These are phyloP conservation scores for Cornus suecica DNA, from an alignment of 148 eudicot species.

Conservation along the genomic window DNA sequence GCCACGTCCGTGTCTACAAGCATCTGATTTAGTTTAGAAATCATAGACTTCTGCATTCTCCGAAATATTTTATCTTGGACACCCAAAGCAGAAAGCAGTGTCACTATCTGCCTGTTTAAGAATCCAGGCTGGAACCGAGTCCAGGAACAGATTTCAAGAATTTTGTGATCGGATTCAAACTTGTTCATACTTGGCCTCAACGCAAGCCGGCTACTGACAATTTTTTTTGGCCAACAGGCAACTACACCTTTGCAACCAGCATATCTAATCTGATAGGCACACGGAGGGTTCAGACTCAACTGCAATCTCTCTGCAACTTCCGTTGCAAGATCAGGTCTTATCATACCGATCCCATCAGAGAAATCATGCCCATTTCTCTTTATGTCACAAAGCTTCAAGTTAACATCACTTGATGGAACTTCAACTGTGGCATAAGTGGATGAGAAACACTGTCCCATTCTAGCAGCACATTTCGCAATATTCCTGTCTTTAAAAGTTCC, in stretches of 20 bases:
- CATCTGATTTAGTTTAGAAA: conserved; percentile 60
- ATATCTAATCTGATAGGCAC: conserved; percentile 86
- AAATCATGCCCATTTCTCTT: conserved; percentile 60
- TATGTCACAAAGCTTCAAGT: conserved; percentile 43
- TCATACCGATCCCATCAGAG: conserved; percentile 89
- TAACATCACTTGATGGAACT: conserved; percentile 47
- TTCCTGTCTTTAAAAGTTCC: conserved; percentile 56
- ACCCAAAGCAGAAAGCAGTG: conserved; percentile 62
- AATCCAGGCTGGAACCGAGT: conserved; percentile 84
- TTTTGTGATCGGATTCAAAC: conserved; percentile 58
- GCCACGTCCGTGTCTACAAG: conserved; percentile 58
- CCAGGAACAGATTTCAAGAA: conserved; percentile 91
- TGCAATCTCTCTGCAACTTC: conserved; percentile 79
- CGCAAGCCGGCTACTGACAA: conserved; percentile 36
- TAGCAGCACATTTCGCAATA: conserved; percentile 86
- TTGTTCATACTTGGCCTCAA: conserved; percentile 79
- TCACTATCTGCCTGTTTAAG: conserved; percentile 74
- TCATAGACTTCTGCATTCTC: conserved; percentile 73
- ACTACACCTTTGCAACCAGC: conserved; percentile 93
- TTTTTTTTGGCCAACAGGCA: conserved; percentile 68
- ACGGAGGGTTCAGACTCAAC: conserved; percentile 50
- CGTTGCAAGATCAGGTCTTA: conserved; percentile 66
- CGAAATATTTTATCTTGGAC: conserved; percentile 66
- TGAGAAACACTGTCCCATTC: conserved; percentile 92
- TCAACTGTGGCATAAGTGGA: conserved; percentile 87